Evolutionary conservation across 345 rosid genomes (phyloP).

Genomic region (Brassica rapa): DNA sequence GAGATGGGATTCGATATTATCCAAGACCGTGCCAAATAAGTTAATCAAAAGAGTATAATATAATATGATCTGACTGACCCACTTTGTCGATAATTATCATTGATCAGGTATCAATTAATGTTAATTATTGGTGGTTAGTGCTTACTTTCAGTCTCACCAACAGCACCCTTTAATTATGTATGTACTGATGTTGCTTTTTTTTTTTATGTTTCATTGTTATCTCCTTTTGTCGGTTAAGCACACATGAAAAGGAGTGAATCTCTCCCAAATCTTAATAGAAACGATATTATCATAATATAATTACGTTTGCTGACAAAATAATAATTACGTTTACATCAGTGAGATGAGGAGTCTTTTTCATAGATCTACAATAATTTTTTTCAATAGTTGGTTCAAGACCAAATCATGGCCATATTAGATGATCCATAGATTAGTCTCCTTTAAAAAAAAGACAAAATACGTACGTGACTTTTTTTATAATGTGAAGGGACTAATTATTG

Average conservation of each 20-base stretch:
- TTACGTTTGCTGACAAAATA: not conserved
- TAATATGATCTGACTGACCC: slow-evolving; percentile 32
- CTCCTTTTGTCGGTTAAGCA: slow-evolving; percentile 27
- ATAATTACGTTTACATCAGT: not conserved
- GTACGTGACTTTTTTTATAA: not conserved
- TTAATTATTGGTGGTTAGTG: slow-evolving; percentile 39
- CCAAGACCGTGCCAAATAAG: slow-evolving; percentile 67
- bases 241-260: not conserved
- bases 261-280: not conserved
- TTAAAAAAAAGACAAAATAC: not conserved
- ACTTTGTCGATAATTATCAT: slow-evolving; percentile 46
- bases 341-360: not conserved
- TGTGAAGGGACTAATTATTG: slow-evolving; percentile 1
- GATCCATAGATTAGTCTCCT: not conserved
- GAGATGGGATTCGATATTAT: slow-evolving; percentile 98
- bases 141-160: slow-evolving; percentile 27
- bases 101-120: slow-evolving; percentile 34
- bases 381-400: not conserved
- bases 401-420: slow-evolving; percentile 9
- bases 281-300: not conserved
- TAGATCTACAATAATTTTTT: not conserved
- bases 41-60: not conserved
- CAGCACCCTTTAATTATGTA: slow-evolving; percentile 26
- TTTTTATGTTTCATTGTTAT: slow-evolving; percentile 3
- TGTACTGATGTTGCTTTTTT: slow-evolving; percentile 25